phyloP scores from a whole-genome alignment of 352 stramenopile genomes.

The Globisporangium viniferum region DNA sequence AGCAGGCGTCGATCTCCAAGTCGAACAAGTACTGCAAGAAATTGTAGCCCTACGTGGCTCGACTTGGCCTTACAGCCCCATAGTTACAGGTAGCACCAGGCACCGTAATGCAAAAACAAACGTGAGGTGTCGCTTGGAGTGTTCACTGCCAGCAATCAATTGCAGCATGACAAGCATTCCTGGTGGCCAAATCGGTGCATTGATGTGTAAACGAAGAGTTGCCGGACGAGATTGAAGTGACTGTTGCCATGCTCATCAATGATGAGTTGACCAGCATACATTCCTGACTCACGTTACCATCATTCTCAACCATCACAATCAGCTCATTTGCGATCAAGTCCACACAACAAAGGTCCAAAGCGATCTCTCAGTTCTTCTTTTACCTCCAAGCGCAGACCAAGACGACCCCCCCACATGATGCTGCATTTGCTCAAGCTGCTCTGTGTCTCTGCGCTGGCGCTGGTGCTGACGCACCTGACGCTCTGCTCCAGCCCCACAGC shows the following conservation, averaged over 20 bases:
- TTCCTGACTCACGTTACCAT: background rate
- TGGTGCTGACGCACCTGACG: background rate
- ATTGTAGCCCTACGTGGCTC: constrained; percentile 14
- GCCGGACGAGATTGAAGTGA: background rate
- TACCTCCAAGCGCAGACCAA: background rate
- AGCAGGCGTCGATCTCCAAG: constrained; percentile 42
- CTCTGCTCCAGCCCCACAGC: background rate
- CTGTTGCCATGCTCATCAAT: background rate
- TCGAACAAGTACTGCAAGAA: constrained; percentile 53
- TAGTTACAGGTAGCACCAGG: too few relatives aligned
- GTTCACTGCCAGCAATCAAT: background rate
- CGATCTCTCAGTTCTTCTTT: background rate
- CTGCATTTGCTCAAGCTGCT: background rate
- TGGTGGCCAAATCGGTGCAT: too few relatives aligned
- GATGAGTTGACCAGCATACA: background rate
- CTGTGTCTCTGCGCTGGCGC: background rate
- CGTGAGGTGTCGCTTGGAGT: background rate
- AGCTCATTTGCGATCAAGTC: background rate
- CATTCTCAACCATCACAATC: background rate
- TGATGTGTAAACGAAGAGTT: background rate
- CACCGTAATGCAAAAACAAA: background rate
- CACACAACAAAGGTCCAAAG: background rate
- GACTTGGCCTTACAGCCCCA: background rate
- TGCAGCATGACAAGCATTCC: too few relatives aligned
- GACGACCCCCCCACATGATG: background rate